Base-by-base conservation (phyloP, 257 asterid genomes). In the Solanum virginianum region DNA sequence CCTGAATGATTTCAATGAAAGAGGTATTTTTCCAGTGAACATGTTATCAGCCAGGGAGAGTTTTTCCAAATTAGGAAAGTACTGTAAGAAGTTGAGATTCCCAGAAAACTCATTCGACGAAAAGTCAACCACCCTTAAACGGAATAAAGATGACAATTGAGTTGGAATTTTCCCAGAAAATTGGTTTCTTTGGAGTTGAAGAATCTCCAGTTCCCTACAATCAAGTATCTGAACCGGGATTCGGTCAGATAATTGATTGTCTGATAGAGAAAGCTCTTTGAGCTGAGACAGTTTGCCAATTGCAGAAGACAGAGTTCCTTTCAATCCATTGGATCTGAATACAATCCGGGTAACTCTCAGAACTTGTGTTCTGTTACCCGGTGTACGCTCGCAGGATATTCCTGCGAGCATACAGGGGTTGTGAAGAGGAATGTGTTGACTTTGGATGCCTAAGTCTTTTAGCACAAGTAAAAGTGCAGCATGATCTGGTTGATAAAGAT, bases 271-370 rank as follows among this genome's bases (percentile, higher is more conserved):
- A 39, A 96, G 92, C 49, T 93, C 90, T 87, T 69, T 91, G 80
- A 94, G 94, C 88, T 94, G 97, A 10, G 97, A 86, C 3, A 95
- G 93, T 83, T 87, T 83, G 18, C 94, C 93, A 49, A 95, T 91
- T 81, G 92, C 93, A 0, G 97, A 93, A 57, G 97, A 93, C 9
- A 95, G 39, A 68, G 32, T 84, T 68, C 98, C 98, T 5, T 43
- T 83, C 32, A 94, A 85, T n/a, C 75, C 65, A 6, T 71, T 88
- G 12, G 94, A 91, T 54, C 90, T 90, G 39, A 92, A 89, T 2
- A 91, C 93, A 3, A 95, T 87, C 18, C 96, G 90, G 1, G 95
- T 92, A 65, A 95, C 68, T 86, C 94, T 88, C 72, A 93, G 91
- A 13, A 88, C 91, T 55, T 62, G 75, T 1, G 97, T 89, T 55